Conservation (phyloP, 805 yeast species). For the Metschnikowia colocasiae region DNA sequence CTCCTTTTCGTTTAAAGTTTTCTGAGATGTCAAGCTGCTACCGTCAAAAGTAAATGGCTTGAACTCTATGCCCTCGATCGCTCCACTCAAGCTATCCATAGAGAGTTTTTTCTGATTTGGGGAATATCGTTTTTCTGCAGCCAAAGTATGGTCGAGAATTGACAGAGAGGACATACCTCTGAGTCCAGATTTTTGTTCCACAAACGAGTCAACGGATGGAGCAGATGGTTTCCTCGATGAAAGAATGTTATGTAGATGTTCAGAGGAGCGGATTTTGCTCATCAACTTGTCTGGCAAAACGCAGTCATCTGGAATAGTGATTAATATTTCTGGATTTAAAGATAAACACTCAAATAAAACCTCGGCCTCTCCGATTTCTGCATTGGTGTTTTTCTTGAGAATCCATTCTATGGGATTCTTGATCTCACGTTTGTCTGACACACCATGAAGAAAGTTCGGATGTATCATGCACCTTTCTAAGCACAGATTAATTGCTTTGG, state of each 20-base stretch:
- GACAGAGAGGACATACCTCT: background rate
- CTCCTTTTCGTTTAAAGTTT: background rate
- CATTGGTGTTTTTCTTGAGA: conserved; percentile 8
- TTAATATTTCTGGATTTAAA: conserved; percentile 20
- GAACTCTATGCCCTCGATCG: conserved; percentile 4
- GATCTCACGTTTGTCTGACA: conserved; percentile 22
- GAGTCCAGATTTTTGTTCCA: background rate
- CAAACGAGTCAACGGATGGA: background rate
- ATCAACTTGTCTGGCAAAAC: conserved; percentile 7
- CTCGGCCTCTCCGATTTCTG: conserved; percentile 18
- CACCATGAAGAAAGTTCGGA: conserved; percentile 40
- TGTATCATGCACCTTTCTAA: conserved; percentile 40
- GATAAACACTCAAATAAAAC: conserved; percentile 20
- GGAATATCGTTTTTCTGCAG: background rate
- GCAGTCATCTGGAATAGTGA: conserved; percentile 14
- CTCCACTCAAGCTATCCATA: background rate
- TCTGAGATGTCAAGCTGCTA: background rate
- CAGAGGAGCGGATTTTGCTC: conserved; percentile 6
- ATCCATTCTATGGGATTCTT: conserved; percentile 23
- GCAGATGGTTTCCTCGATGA: background rate
- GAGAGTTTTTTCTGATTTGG: background rate
- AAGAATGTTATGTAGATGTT: background rate
- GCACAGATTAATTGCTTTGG: conserved; percentile 12
- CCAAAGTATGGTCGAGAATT: background rate
- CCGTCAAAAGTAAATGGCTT: conserved; percentile 13